These are phyloP conservation scores for Meredithiella fracta DNA, from an alignment of 2,329 filamentous ascomycete species.

Conservation along the genomic window DNA sequence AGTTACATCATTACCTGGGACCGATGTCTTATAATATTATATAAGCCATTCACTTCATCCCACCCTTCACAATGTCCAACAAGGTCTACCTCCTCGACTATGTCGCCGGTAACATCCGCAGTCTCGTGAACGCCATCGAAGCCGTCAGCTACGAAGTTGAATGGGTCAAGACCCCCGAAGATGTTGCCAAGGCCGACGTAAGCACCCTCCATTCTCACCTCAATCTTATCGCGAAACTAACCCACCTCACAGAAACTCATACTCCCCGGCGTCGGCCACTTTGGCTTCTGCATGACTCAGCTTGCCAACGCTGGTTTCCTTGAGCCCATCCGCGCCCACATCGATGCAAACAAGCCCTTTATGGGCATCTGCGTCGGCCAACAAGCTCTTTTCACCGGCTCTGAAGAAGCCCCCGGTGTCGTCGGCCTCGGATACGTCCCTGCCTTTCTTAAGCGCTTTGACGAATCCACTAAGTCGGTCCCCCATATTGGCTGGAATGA, in stretches of 20 bases:
- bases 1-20: not conserved
- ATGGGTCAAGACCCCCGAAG: conserved; percentile 74
- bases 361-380: conserved; percentile 95
- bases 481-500: conserved; percentile 99
- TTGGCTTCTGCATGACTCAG: conserved; percentile 84
- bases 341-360: conserved; percentile 83
- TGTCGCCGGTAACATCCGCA: conserved; percentile 90
- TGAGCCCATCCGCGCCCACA: conserved; percentile 66
- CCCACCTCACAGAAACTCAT: conserved; percentile 59
- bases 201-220: conserved; percentile 15
- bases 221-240: not conserved
- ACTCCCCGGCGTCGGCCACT: conserved; percentile 90
- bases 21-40: not conserved
- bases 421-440: conserved; percentile 63
- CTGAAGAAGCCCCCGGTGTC: conserved; percentile 57
- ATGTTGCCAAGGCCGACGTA: conserved; percentile 75
- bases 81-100: conserved; percentile 71
- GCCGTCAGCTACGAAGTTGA: conserved; percentile 84
- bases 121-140: conserved; percentile 92
- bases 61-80: conserved; percentile 38
- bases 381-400: conserved; percentile 77
- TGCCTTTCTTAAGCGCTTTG: conserved; percentile 56
- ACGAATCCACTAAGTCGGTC: conserved; percentile 68
- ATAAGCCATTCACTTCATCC: not conserved
- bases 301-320: conserved; percentile 69